Percentiles rank a stretch among this genome's conserved stretches.
Evolutionary conservation across 2,329 filamentous ascomycete species (phyloP).

Genomic region (Beauveria brongniartii): DNA sequence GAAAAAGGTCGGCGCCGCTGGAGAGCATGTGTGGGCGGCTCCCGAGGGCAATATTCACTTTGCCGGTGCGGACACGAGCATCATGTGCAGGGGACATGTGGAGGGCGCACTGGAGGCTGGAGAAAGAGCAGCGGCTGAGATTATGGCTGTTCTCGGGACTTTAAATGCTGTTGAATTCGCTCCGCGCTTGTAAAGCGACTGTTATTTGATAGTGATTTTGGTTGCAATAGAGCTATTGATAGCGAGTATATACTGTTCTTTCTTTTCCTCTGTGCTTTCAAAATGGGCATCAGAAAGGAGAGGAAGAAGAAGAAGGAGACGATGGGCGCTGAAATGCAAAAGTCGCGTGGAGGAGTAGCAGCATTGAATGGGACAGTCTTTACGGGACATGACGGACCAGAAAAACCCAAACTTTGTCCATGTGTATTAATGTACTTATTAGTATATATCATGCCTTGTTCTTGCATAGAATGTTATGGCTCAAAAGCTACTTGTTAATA

Average conservation of each 20-base stretch:
- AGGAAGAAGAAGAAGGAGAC: conserved; percentile 23
- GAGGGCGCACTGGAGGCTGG: conserved; percentile 18
- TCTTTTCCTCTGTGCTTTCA: too few relatives aligned
- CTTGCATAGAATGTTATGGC: too few relatives aligned
- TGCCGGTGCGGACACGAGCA: conserved; percentile 16
- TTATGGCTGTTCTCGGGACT: neutral
- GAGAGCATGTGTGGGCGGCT: conserved; percentile 12
- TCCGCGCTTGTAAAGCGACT: conserved; percentile 3
- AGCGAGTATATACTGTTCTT: too few relatives aligned
- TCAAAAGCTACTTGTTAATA: neutral
- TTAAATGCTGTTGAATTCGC: neutral
- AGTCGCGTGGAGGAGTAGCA: conserved; percentile 17
- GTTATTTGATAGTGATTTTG: neutral
- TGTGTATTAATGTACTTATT: conserved; percentile 21
- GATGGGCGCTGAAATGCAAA: conserved; percentile 18
- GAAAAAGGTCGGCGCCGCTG: conserved; percentile 9
- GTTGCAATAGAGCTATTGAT: neutral
- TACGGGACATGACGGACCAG: conserved; percentile 33
- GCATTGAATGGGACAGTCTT: conserved; percentile 32
- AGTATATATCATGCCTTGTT: neutral
- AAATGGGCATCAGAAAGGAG: too few relatives aligned
- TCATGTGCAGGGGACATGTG: conserved; percentile 16
- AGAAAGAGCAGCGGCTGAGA: conserved; percentile 14
- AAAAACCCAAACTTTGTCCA: conserved; percentile 36
- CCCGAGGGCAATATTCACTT: conserved; percentile 16